Conservation (phyloP, 331 rosid species). For the Dryas integrifolia region DNA sequence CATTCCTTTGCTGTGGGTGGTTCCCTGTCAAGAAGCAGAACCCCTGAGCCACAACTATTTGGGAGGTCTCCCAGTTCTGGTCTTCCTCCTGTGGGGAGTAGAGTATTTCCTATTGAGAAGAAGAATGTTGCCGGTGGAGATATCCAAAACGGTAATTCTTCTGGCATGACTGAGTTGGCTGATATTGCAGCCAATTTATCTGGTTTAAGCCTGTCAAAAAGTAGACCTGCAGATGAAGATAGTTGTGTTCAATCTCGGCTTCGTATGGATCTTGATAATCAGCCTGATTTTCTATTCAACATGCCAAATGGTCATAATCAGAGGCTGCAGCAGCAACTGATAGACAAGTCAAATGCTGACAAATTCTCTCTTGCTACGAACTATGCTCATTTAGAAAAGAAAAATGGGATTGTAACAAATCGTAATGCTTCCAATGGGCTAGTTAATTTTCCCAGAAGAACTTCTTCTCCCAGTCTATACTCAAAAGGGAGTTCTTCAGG, state of each 20-base stretch:
- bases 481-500: constrained; percentile 55
- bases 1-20: constrained; percentile 54
- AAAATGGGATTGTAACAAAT: constrained; percentile 49
- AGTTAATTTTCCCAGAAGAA: constrained; percentile 55
- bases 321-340: constrained; percentile 36
- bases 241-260: constrained; percentile 54
- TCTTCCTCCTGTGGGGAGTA: constrained; percentile 61
- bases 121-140: constrained; percentile 44
- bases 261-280: constrained; percentile 50
- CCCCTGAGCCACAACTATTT: constrained; percentile 69
- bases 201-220: constrained; percentile 58
- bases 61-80: constrained; percentile 61
- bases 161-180: constrained; percentile 51
- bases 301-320: constrained; percentile 36
- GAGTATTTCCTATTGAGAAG: constrained; percentile 46
- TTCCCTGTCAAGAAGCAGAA: constrained; percentile 61
- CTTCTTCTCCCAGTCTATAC: constrained; percentile 66
- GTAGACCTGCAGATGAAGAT: constrained; percentile 59
- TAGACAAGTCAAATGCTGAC: constrained; percentile 27
- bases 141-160: constrained; percentile 48
- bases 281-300: constrained; percentile 46
- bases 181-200: constrained; percentile 58
- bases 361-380: constrained; percentile 20
- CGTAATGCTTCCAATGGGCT: constrained; percentile 47
- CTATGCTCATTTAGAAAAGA: constrained; percentile 45